phyloP scores from a whole-genome alignment of 192 early-diverging fungal species.

The Anaeromyces robustus region DNA sequence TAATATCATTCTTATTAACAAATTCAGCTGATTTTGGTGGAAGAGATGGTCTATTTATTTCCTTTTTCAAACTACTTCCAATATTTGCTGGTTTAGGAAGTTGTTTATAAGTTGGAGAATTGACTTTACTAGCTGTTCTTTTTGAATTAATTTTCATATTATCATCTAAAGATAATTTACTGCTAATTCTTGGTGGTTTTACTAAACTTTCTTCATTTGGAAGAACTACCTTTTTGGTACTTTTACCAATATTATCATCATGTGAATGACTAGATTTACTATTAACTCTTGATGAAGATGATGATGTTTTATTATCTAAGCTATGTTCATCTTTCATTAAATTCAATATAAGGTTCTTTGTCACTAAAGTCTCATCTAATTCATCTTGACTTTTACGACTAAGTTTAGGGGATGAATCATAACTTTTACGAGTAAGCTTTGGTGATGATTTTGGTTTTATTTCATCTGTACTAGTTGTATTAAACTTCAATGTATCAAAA shows the following conservation, averaged over 20 bases:
- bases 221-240: not conserved
- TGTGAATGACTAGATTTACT: not conserved
- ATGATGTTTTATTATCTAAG: not conserved
- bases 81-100: not conserved
- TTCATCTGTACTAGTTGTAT: not conserved
- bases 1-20: not conserved
- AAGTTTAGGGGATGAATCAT: not conserved
- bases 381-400: not conserved
- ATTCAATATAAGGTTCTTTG: not conserved
- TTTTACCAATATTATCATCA: not conserved
- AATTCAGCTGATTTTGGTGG: not conserved
- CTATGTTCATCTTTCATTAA: not conserved
- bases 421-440: not conserved
- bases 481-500: not conserved
- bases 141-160: not conserved
- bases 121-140: not conserved
- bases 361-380: not conserved
- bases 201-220: not conserved
- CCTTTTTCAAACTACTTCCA: not conserved
- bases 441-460: not conserved
- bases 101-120: not conserved
- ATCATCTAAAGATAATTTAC: not conserved
- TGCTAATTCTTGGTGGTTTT: not conserved
- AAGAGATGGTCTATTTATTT: not conserved
- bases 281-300: too few species aligned